These are phyloP conservation scores for Didymellaceae sp. DNA, from an alignment of 2,329 filamentous ascomycete genomes.

Conservation along the genomic window DNA sequence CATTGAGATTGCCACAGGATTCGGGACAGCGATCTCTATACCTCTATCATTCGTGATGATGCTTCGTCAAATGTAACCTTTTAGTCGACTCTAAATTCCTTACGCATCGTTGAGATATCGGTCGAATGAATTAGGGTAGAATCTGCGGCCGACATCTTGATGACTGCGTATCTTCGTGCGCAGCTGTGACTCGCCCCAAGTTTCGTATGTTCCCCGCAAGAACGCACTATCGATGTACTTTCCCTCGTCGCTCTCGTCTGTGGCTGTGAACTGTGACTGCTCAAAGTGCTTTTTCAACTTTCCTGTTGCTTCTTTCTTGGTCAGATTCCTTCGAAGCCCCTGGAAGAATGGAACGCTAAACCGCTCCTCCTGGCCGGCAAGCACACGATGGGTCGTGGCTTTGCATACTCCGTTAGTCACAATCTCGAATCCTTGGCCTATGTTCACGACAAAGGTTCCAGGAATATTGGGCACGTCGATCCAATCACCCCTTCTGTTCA, in stretches of 20 bases:
- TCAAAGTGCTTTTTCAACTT: not conserved
- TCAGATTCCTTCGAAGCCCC: not conserved
- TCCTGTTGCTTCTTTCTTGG: not conserved
- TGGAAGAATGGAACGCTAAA: conserved; percentile 1
- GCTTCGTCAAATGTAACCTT: too few species aligned
- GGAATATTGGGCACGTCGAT: not conserved
- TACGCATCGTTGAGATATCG: not conserved
- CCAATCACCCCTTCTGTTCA: not conserved
- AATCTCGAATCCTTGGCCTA: not conserved
- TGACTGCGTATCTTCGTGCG: not conserved
- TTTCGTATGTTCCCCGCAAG: not conserved
- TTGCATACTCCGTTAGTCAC: not conserved
- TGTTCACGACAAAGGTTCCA: not conserved
- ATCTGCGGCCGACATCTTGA: not conserved
- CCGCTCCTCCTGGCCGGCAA: not conserved
- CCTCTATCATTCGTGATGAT: too few species aligned
- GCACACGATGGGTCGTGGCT: conserved; percentile 1
- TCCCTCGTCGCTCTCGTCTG: not conserved
- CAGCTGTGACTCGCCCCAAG: conserved; percentile 1
- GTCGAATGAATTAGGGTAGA: not conserved
- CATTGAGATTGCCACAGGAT: too few species aligned
- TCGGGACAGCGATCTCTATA: too few species aligned
- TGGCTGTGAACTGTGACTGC: not conserved
- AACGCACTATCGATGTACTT: not conserved
- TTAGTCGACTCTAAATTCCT: too few species aligned